A percentile compares a stretch with the other conserved stretches of the same genome.
Evolutionary conservation across 2,329 filamentous ascomycete species (phyloP).

Genomic region (Penicillium palitans): DNA sequence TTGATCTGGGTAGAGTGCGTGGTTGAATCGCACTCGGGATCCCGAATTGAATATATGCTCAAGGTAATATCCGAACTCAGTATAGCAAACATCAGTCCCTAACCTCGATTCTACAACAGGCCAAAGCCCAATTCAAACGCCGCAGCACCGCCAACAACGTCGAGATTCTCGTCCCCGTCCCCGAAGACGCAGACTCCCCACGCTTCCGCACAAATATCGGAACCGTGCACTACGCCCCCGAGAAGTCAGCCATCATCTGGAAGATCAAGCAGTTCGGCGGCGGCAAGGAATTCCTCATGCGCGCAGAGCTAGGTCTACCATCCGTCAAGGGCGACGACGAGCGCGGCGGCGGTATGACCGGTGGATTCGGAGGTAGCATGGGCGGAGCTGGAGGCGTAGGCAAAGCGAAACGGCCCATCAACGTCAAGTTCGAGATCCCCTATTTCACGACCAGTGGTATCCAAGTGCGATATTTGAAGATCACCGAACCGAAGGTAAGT

Average conservation of each 20-base stretch:
- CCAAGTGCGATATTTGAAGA: constrained; percentile 97
- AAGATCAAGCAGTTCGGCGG: constrained; percentile 99
- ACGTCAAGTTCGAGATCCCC: constrained; percentile 99
- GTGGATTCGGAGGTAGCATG: constrained; percentile 95
- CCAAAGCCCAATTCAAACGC: constrained; percentile 95
- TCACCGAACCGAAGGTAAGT: constrained; percentile 96
- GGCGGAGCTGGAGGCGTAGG: constrained; percentile 74
- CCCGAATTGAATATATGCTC: constrained; percentile 97
- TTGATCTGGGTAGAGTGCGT: constrained; percentile 99
- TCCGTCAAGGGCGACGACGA: constrained; percentile 95
- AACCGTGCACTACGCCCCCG: constrained; percentile 93
- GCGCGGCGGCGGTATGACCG: constrained; percentile 94
- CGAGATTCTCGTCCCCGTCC: constrained; percentile 94
- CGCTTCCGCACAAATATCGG: constrained; percentile 97
- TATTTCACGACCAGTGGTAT: constrained; percentile 99
- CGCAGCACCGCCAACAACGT: constrained; percentile 98
- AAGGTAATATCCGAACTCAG: constrained; percentile 56
- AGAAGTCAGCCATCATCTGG: constrained; percentile 97
- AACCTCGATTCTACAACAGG: constrained; percentile 45
- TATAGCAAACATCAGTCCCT: not conserved
- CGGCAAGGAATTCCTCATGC: constrained; percentile 98
- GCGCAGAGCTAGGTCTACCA: constrained; percentile 89
- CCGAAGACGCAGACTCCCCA: constrained; percentile 93
- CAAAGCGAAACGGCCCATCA: constrained; percentile 94
- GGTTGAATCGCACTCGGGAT: constrained; percentile 92